Percentiles rank a stretch among this genome's conserved stretches.
phyloP scores from a whole-genome alignment of 495 filamentous ascomycete species.

The Penicillium bovifimosum region DNA sequence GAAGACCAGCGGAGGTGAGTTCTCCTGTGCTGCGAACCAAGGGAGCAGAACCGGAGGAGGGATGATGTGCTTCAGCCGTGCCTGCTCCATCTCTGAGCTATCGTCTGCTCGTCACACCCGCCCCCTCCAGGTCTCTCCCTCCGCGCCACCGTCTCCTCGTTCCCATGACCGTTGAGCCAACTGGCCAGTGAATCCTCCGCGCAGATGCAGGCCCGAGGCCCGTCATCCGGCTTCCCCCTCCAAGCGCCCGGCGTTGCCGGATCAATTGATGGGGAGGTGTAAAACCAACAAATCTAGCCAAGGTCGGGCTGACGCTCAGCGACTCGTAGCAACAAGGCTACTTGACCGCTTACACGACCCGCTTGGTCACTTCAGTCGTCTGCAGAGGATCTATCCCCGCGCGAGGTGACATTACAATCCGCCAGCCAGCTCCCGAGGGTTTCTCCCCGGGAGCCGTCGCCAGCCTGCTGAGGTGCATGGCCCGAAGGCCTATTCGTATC shows the following conservation, averaged over 20 bases:
- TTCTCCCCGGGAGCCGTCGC: slow-evolving; percentile 4
- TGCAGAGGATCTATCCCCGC: slow-evolving; percentile 61
- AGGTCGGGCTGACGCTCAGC: slow-evolving; percentile 55
- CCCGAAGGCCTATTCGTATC: slow-evolving; percentile 55
- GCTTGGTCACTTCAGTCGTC: slow-evolving; percentile 55
- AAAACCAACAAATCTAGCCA: slow-evolving; percentile 40
- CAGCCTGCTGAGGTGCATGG: not conserved
- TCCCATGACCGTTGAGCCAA: not conserved
- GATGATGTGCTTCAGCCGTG: too few relatives aligned
- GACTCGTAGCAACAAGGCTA: slow-evolving; percentile 62
- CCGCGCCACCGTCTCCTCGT: not conserved
- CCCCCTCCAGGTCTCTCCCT: not conserved
- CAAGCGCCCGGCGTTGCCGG: slow-evolving; percentile 2
- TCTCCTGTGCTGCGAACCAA: too few relatives aligned
- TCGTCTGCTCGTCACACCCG: not conserved
- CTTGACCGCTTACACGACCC: slow-evolving; percentile 58
- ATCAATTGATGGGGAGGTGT: slow-evolving; percentile 11
- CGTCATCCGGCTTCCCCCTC: not conserved
- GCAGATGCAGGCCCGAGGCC: not conserved
- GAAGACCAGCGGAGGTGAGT: too few relatives aligned
- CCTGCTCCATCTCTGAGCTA: not conserved
- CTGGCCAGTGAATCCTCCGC: not conserved
- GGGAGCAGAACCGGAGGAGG: too few relatives aligned
- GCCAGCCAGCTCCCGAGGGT: slow-evolving; percentile 23
- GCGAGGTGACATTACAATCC: slow-evolving; percentile 58